phyloP scores from a whole-genome alignment of 192 early-diverging fungal species.

The Backusella australiensis region DNA sequence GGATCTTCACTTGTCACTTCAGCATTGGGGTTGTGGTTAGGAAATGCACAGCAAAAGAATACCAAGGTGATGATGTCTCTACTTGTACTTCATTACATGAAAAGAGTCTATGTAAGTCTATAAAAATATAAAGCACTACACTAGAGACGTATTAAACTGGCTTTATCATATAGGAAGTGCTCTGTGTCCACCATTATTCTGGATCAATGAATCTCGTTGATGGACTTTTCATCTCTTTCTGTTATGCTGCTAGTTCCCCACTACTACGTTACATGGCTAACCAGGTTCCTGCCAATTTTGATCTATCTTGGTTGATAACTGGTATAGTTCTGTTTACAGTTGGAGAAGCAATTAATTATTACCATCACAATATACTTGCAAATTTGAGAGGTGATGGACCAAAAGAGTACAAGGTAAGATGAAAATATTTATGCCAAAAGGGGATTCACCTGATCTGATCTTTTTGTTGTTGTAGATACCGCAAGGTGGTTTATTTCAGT shows the following conservation, averaged over 20 bases:
- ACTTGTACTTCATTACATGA: conserved; percentile 17
- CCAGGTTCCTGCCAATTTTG: background rate
- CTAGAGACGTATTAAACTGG: background rate
- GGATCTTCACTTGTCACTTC: background rate
- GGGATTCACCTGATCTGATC: background rate
- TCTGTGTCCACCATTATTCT: conserved; percentile 27
- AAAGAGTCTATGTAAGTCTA: conserved; percentile 25
- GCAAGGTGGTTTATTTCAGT: conserved; percentile 21
- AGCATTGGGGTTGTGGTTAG: background rate
- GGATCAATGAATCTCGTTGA: conserved; percentile 1
- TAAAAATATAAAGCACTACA: background rate
- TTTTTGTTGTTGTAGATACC: conserved; percentile 19
- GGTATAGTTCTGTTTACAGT: conserved; percentile 10
- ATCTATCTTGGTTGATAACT: background rate
- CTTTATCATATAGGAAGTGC: conserved; percentile 22
- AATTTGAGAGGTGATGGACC: conserved; percentile 7
- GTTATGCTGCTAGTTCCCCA: conserved; percentile 1
- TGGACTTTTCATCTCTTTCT: conserved; percentile 2
- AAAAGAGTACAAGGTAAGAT: conserved; percentile 24
- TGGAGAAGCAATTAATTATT: conserved; percentile 25
- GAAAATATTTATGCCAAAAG: background rate
- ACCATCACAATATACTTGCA: conserved; percentile 23
- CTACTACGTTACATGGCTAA: background rate
- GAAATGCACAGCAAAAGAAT: background rate
- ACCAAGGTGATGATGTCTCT: background rate